These are phyloP conservation scores for Candida ulmi DNA, from an alignment of 805 yeast species.

Conservation along the genomic window DNA sequence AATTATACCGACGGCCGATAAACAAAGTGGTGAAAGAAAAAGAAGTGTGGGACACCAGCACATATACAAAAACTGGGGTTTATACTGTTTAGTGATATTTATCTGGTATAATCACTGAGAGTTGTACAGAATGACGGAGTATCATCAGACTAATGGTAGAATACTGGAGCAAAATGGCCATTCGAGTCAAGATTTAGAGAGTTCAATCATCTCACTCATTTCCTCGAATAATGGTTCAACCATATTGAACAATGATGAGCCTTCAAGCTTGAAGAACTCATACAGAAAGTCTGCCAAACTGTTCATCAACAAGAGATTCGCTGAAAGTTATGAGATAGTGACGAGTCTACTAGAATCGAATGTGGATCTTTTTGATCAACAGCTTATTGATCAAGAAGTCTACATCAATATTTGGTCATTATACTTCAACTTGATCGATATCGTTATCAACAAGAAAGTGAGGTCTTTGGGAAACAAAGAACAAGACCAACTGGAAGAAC, in stretches of 20 bases:
- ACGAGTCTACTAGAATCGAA: slow-evolving; percentile 6
- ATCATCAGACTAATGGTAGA: slow-evolving; percentile 7
- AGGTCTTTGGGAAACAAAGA: slow-evolving; percentile 1
- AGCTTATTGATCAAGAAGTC: slow-evolving; percentile 9
- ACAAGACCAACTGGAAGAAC: slow-evolving; percentile 1
- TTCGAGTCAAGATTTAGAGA: background rate
- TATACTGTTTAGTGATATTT: too few relatives aligned
- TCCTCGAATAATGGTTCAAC: background rate
- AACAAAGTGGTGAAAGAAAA: too few relatives aligned
- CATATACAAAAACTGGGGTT: too few relatives aligned
- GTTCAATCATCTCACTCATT: background rate
- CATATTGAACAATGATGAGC: background rate
- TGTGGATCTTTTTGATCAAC: slow-evolving; percentile 6
- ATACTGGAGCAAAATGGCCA: background rate
- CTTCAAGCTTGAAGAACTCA: slow-evolving; percentile 5
- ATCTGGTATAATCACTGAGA: too few relatives aligned
- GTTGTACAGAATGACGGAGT: slow-evolving; percentile 10
- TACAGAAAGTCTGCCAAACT: slow-evolving; percentile 20
- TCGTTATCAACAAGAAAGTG: slow-evolving; percentile 13
- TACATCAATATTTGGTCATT: slow-evolving; percentile 20
- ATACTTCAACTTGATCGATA: slow-evolving; percentile 22
- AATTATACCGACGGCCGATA: too few relatives aligned
- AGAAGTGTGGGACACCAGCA: too few relatives aligned
- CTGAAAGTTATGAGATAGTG: slow-evolving; percentile 10
- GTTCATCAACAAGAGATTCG: slow-evolving; percentile 21